Base-by-base conservation (phyloP, 768 basidiomycete genomes). In the Mycena pura region DNA sequence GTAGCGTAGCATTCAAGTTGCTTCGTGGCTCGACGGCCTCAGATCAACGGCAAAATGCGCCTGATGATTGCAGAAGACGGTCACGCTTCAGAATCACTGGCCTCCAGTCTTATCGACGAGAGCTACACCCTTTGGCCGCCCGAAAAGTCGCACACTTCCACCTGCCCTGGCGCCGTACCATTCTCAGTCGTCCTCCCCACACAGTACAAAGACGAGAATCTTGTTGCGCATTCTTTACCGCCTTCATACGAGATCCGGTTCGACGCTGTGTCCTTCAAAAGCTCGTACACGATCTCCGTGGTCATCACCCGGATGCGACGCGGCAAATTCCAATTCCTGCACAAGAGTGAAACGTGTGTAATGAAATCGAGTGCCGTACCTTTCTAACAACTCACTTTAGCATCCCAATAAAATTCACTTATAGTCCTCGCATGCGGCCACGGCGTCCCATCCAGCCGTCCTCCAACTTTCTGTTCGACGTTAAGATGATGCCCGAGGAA, bases 401-500 rank as follows among this genome's bases (percentile, higher is more conserved):
- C 24, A 68, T 87, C 32, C 71, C 70, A 19, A 71, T 86, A 3
- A 83, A 82, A 1, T 77, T 90, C 54, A 70, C 70, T 6, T 89
- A 89, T 62, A 64, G 60, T 39, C 88, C 87, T 8, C 82, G 82
- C 43, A 79, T 80, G 47, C 81, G 85, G n/a, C 81, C 89, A 0
- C 76, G 78, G 52, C 77, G 82, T 13, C 84, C 88, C 3, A 83
- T 88, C 36, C 68, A 85, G 13, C 71, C 78, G 1, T 74, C 74
- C 13, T 74, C 80, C 0, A 73, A 79, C 24, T 86, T 90, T 68
- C 78, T 87, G 60, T 81, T 83, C 0, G 81, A 83, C 3, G 70
- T 91, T 55, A 90, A 90, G 69, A 75, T 79, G 0, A 76, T 80
- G 4, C 88, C 89, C 8, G 89, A 89, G 68, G 89, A 90, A 68